phyloP scores from a whole-genome alignment of 805 yeast species.

The Hanseniaspora taiwanica region DNA sequence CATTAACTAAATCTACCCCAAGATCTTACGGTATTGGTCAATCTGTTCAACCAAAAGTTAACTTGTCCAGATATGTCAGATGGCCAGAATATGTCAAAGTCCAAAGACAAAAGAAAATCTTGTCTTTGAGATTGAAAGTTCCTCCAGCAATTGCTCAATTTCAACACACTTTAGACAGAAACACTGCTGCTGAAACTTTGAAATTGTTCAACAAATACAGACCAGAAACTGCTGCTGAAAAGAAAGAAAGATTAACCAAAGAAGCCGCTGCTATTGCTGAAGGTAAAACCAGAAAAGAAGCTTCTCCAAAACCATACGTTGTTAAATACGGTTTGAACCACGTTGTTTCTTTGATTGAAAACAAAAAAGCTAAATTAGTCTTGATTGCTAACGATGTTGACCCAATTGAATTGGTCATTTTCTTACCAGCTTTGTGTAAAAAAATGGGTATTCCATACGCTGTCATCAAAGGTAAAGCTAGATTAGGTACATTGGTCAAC shows the following conservation, averaged over 20 bases:
- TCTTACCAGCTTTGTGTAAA: conserved; percentile 97
- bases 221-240: conserved; percentile 95
- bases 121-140: conserved; percentile 91
- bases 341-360: conserved; percentile 92
- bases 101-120: conserved; percentile 97
- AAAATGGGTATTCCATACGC: conserved; percentile 99
- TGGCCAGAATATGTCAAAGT: conserved; percentile 98
- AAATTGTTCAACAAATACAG: conserved; percentile 97
- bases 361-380: conserved; percentile 96
- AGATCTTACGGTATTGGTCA: conserved; percentile 96
- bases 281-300: conserved; percentile 95
- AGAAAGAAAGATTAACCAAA: conserved; percentile 97
- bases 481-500: conserved; percentile 96
- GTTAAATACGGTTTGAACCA: conserved; percentile 99
- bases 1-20: conserved; percentile 81
- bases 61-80: conserved; percentile 92
- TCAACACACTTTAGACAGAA: conserved; percentile 92
- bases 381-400: conserved; percentile 98
- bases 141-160: conserved; percentile 98
- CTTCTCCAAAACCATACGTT: conserved; percentile 90
- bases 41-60: conserved; percentile 86
- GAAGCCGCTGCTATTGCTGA: conserved; percentile 99
- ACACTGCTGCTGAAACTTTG: conserved; percentile 95
- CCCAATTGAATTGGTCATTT: conserved; percentile 95
- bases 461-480: conserved; percentile 94